Evolutionary conservation across 768 basidiomycete species (phyloP), one percentile per base, ranked within the genome.

Genomic region (Hortiboletus campestris): DNA sequence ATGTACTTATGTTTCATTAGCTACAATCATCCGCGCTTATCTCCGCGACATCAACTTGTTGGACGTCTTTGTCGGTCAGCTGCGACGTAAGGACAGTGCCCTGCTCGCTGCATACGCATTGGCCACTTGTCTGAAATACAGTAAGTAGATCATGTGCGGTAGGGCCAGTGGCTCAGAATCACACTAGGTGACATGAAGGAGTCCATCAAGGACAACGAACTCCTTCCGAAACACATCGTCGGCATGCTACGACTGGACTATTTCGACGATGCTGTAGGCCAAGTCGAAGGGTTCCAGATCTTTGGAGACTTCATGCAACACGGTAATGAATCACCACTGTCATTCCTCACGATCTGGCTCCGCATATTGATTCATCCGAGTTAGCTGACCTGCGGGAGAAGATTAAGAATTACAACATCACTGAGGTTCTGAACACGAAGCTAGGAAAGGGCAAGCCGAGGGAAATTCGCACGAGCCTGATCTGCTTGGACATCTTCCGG

Each of bases 41-140:
- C 57, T 68, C 5, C 28, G 16, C 19, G 43, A 59, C 12, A 53
- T 51, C 8, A 5, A 34, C 6, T 16, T 66, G n/a, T 25, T 61
- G 25, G 41, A 47, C 5, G 5, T 55, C n/a, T 61, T 67, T 16
- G 10, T 68, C 11, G 40, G 50, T 6, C 67, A 66, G 19, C 28
- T 67, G 32, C 51, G 50, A 42, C 50, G 43, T 2, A 63, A 59
- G 49, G 49, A 61, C 5, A 56, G 40, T 2, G 58, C 65, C 2
- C 41, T 67, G n/a, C 58, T 67, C 10, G 63, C 60, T 31, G 66
- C 66, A 16, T 67, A 67, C 10, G 63, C 66, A 2, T 42, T 67
- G 28, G 39, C 48, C 1, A 53, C 31, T 2, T 67, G 63, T 46
- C 17, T 67, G 51, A 55, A 56, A 36, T 29, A 58, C 6, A 1